Conservation (phyloP, 306 rosid species). For the Erythrophleum fordii region DNA sequence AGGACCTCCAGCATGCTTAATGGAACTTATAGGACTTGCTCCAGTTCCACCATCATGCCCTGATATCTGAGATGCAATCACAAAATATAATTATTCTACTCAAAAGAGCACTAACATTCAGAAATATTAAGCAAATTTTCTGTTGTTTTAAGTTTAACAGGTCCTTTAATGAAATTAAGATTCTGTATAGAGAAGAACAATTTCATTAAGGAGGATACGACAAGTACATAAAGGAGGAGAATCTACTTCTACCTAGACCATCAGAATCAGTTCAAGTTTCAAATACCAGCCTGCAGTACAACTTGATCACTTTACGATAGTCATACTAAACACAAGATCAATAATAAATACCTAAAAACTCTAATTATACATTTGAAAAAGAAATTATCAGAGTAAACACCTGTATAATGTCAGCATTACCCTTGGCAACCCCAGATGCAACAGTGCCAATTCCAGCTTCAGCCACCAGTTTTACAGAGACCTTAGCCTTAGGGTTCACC, state of each 20-base stretch:
- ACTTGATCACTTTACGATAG: neutral
- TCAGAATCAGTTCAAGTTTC: neutral
- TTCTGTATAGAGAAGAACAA: neutral
- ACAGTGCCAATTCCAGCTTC: conserved; percentile 99
- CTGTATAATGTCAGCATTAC: conserved; percentile 97
- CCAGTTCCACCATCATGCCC: conserved; percentile 99
- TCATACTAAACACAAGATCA: conserved; percentile 24
- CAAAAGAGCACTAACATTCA: neutral
- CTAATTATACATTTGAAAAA: conserved; percentile 1
- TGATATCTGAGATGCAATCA: conserved; percentile 67
- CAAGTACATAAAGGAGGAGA: neutral
- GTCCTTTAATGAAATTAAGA: neutral
- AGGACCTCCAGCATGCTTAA: conserved; percentile 99
- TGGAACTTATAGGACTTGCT: conserved; percentile 98
- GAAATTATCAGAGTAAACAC: conserved; percentile 49
- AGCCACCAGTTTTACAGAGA: conserved; percentile 71
- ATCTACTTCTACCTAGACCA: neutral
- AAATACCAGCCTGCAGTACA: neutral
- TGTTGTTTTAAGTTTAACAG: neutral
- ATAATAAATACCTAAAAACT: conserved; percentile 8
- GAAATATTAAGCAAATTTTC: neutral
- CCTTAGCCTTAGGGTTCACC: conserved; percentile 98
- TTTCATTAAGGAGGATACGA: neutral
- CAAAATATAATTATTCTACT: neutral
- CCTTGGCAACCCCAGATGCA: conserved; percentile 99